A percentile compares a stretch with the other conserved stretches of the same genome.
These are phyloP conservation scores for Litchi chinensis DNA, from an alignment of 345 rosid genomes.

Conservation along the genomic window DNA sequence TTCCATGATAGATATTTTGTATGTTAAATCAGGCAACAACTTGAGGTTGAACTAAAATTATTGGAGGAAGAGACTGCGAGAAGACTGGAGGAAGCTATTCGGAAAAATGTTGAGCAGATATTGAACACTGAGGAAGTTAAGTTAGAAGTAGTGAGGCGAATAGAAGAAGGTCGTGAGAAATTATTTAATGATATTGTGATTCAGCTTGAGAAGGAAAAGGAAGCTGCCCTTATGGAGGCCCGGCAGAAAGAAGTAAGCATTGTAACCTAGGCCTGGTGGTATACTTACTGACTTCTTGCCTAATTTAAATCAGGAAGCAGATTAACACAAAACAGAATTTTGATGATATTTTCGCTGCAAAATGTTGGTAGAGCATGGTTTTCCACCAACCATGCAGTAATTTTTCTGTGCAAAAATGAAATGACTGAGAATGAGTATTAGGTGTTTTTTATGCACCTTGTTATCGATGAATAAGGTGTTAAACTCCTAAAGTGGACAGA, in stretches of 20 bases:
- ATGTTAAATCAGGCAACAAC: conserved; percentile 50
- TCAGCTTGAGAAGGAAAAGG: conserved; percentile 68
- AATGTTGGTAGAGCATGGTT: background rate
- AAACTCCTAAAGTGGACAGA: background rate
- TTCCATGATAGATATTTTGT: conserved; percentile 12
- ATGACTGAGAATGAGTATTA: background rate
- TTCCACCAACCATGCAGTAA: background rate
- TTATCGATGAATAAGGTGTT: background rate
- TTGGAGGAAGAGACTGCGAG: conserved; percentile 77
- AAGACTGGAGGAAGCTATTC: conserved; percentile 75
- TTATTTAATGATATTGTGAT: conserved; percentile 58
- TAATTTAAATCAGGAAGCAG: background rate
- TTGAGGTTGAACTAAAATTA: conserved; percentile 59
- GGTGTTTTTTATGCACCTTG: background rate
- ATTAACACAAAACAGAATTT: background rate
- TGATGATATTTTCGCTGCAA: background rate
- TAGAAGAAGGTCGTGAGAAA: conserved; percentile 65
- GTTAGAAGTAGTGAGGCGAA: conserved; percentile 58
- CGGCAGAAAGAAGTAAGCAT: conserved; percentile 65
- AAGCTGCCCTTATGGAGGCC: conserved; percentile 71
- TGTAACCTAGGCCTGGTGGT: background rate
- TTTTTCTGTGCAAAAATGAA: background rate
- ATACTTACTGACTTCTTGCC: conserved; percentile 1
- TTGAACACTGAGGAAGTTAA: conserved; percentile 56
- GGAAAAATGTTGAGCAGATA: conserved; percentile 75